Evolutionary conservation across 2,329 filamentous ascomycete genomes (phyloP).

Genomic region (Coniochaeta sp.): DNA sequence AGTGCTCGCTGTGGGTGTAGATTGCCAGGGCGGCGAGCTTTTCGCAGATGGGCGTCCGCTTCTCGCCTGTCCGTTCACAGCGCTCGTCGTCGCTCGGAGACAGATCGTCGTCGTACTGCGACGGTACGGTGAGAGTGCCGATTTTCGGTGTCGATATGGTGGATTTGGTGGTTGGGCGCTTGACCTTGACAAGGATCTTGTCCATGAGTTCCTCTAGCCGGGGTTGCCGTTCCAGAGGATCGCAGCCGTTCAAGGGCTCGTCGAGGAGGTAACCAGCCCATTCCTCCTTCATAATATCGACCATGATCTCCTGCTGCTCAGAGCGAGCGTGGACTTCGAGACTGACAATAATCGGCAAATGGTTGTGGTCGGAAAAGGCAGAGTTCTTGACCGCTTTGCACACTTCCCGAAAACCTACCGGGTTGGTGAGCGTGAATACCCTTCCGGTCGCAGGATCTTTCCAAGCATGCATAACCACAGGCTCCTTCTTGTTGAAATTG

Average conservation of each 20-base stretch:
- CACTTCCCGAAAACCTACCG: conserved; percentile 82
- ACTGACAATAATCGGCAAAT: conserved; percentile 83
- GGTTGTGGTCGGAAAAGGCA: conserved; percentile 63
- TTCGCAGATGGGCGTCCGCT: conserved; percentile 55
- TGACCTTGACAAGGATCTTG: conserved; percentile 82
- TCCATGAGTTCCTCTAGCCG: conserved; percentile 63
- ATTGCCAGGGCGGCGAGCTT: conserved; percentile 68
- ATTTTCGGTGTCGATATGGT: conserved; percentile 17
- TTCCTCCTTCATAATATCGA: conserved; percentile 84
- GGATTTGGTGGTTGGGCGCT: conserved; percentile 41
- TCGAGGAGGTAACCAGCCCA: conserved; percentile 74
- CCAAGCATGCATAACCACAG: conserved; percentile 73
- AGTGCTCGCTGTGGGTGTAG: conserved; percentile 82
- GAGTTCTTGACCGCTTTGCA: conserved; percentile 72
- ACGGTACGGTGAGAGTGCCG: conserved; percentile 23
- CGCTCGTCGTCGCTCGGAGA: conserved; percentile 7
- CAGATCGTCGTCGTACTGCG: conserved; percentile 37
- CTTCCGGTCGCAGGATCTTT: not conserved
- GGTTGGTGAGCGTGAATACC: conserved; percentile 62
- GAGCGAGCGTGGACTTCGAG: conserved; percentile 81
- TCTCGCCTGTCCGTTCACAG: conserved; percentile 25
- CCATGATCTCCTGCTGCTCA: conserved; percentile 86
- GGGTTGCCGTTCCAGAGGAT: conserved; percentile 53
- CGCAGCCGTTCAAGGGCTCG: conserved; percentile 37
- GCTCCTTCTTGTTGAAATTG: conserved; percentile 52